These are phyloP conservation scores for Colletotrichum spaethianum DNA, from an alignment of 2,329 filamentous ascomycete species.

Conservation along the genomic window DNA sequence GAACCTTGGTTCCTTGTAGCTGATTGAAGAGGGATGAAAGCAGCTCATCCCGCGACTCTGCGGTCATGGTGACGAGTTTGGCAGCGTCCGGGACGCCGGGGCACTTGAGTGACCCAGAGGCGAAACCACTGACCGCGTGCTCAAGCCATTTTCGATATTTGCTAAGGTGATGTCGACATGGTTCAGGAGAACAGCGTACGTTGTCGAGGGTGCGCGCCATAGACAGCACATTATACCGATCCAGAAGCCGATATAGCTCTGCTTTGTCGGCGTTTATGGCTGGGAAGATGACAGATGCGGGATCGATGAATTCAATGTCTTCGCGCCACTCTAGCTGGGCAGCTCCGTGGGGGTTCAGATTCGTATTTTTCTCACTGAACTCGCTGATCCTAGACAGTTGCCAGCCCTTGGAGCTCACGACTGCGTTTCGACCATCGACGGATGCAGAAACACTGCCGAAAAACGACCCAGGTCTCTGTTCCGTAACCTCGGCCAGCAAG, in stretches of 20 bases:
- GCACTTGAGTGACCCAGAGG: slow-evolving; percentile 1
- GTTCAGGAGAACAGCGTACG: neutral
- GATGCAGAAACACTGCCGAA: slow-evolving; percentile 10
- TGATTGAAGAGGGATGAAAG: neutral
- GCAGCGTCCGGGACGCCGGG: slow-evolving; percentile 1
- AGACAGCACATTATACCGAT: slow-evolving; percentile 15
- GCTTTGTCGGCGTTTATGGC: slow-evolving; percentile 8
- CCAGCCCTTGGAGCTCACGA: slow-evolving; percentile 28
- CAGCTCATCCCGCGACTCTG: neutral
- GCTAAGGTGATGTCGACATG: neutral
- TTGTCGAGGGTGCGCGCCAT: neutral
- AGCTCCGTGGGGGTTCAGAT: slow-evolving; percentile 9
- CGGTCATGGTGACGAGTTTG: neutral
- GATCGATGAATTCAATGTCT: slow-evolving; percentile 6
- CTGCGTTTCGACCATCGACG: neutral
- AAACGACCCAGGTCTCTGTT: slow-evolving; percentile 3
- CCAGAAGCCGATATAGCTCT: slow-evolving; percentile 8
- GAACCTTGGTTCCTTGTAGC: slow-evolving; percentile 1
- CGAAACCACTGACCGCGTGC: neutral
- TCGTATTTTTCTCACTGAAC: neutral
- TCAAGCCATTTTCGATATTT: slow-evolving; percentile 19
- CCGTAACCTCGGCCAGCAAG: slow-evolving; percentile 4
- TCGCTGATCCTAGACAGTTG: slow-evolving; percentile 18
- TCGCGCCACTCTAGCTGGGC: slow-evolving; percentile 4
- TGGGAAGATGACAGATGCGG: neutral